phyloP scores from a whole-genome alignment of 257 asterid genomes.

The Solanum neorickii region DNA sequence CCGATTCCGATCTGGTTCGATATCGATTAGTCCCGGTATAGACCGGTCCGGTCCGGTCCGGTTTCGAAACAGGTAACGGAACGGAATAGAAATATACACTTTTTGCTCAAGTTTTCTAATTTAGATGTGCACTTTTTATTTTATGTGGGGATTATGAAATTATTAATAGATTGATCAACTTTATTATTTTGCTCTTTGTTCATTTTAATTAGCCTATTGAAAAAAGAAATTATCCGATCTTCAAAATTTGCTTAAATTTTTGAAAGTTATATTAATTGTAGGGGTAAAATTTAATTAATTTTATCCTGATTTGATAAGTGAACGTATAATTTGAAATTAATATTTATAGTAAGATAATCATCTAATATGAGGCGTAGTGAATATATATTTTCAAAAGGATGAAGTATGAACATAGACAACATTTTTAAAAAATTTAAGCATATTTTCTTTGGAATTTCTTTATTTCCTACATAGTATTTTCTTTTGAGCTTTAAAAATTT shows the following conservation, averaged over 20 bases:
- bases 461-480: too few relatives aligned
- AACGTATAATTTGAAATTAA: not conserved
- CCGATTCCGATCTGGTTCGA: too few relatives aligned
- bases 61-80: too few relatives aligned
- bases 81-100: too few relatives aligned
- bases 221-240: too few relatives aligned
- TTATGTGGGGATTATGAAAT: rapidly evolving
- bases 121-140: not conserved
- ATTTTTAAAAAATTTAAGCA: not conserved
- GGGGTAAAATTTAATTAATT: not conserved
- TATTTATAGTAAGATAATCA: too few relatives aligned
- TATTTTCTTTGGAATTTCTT: not conserved
- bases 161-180: too few relatives aligned
- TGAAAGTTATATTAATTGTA: too few relatives aligned
- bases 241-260: not conserved
- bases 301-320: not conserved
- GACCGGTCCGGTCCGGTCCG: too few relatives aligned
- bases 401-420: not conserved
- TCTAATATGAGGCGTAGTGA: not conserved
- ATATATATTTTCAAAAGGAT: not conserved
- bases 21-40: too few relatives aligned
- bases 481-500: not conserved
- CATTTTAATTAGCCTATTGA: not conserved
- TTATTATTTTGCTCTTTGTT: not conserved
- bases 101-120: too few relatives aligned